Base-by-base conservation (phyloP, 1,284 basidiomycete species). In the Marasmius oreades region DNA sequence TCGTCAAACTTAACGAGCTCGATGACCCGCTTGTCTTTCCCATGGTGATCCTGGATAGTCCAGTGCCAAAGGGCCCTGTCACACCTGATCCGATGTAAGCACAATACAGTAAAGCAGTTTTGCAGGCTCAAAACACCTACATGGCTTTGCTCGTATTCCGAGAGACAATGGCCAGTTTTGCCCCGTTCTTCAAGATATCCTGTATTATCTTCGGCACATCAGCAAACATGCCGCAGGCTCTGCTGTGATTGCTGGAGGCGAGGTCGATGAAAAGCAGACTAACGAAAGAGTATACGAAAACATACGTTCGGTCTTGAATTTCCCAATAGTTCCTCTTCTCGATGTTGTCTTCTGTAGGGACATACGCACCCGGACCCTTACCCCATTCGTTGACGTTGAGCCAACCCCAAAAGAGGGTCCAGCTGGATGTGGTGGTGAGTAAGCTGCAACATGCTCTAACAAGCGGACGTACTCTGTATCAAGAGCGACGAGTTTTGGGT, bases 131-230 rank as follows among this genome's bases (percentile, higher is more conserved):
- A 16, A 26, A 52, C 10, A 43, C 55, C 23, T 37, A 55, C 55
- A 46, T 22, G n/a, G 44, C 53, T 33, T 52, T 59, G 39, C 43
- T 55, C 7, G 42, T 54, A 42, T 56, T 57, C 7, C 56, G 56
- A 24, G 56, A 58, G n/a, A 55, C 53, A 14, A 54, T 56, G 18
- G 59, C 59, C 16, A 61, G 42, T 23, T 56, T 52, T 20, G 59
- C 59, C 12, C 52, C 55, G 37, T 61, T 52, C 50, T 56, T 52
- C 53, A 52, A 11, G 44, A 61, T 59, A 31, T 61, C 59, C 4
- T 52, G 12, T 37, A 61, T 54, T 24, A 61, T 59, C 3, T 39
- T 12, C 14, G 59, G 59, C 36, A 61, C 44, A 28, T 61, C 59
- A 3, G 39, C 34, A 51, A 59, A 59, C 59, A 61, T 61, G 11